phyloP scores from a whole-genome alignment of 371 early-diverging fungal species.

The Syncephalastrum monosporum region DNA sequence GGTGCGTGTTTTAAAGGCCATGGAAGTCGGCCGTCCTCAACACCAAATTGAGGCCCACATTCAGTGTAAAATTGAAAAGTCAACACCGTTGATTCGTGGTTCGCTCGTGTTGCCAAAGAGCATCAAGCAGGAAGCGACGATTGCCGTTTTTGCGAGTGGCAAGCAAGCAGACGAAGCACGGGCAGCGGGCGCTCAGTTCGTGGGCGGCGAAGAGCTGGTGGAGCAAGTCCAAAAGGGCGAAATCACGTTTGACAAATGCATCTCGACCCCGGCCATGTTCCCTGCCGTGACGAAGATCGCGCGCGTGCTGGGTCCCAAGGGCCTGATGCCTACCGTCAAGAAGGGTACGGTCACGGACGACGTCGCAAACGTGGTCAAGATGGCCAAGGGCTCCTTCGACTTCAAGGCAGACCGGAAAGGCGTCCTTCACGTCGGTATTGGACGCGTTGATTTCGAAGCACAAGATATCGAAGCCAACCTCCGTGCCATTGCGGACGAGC shows the following conservation, averaged over 20 bases:
- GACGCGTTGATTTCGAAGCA: slow-evolving; percentile 47
- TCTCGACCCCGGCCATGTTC: slow-evolving; percentile 88
- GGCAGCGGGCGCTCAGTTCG: slow-evolving; percentile 76
- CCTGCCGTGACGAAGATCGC: slow-evolving; percentile 89
- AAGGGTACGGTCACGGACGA: slow-evolving; percentile 86
- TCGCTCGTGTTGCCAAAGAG: slow-evolving; percentile 69
- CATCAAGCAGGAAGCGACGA: slow-evolving; percentile 59
- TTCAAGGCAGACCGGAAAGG: slow-evolving; percentile 74
- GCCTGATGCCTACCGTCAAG: slow-evolving; percentile 93
- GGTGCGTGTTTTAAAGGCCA: slow-evolving; percentile 55
- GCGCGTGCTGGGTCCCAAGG: slow-evolving; percentile 90
- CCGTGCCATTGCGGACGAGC: slow-evolving; percentile 56
- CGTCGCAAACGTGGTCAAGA: slow-evolving; percentile 57
- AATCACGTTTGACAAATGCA: slow-evolving; percentile 81
- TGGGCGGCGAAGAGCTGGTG: slow-evolving; percentile 89
- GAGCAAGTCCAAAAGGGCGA: slow-evolving; percentile 64
- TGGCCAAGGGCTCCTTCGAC: slow-evolving; percentile 69
- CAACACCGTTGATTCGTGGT: slow-evolving; percentile 75
- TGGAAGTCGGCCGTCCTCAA: slow-evolving; percentile 67
- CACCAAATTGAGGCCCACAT: slow-evolving; percentile 74
- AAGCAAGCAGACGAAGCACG: slow-evolving; percentile 81
- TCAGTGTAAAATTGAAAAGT: slow-evolving; percentile 69
- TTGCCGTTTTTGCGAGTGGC: slow-evolving; percentile 82
- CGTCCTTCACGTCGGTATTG: slow-evolving; percentile 71
- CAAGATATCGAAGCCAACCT: slow-evolving; percentile 61